phyloP scores from a whole-genome alignment of 106 monocot species.

The Dendrobium huoshanense region DNA sequence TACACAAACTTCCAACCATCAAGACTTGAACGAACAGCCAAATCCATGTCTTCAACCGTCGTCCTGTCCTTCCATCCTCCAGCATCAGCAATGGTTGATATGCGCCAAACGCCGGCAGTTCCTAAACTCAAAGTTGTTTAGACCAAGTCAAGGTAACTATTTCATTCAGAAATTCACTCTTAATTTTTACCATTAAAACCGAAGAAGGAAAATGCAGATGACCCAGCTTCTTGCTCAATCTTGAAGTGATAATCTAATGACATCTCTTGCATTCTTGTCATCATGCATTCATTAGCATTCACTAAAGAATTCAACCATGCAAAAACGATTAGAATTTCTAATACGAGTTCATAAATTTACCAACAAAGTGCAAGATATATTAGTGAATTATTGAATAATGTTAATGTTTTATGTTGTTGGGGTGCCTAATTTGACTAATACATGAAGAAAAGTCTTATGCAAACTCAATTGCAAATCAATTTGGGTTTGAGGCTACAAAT shows the following conservation, averaged over 20 bases:
- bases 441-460: too few relatives aligned
- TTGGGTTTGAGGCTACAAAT: too few relatives aligned
- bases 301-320: slow-evolving; percentile 7
- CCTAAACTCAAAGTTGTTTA: slow-evolving; percentile 3
- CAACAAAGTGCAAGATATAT: too few relatives aligned
- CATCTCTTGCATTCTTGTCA: slow-evolving; percentile 39
- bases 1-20: slow-evolving; percentile 29
- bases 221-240: slow-evolving; percentile 33
- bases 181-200: slow-evolving; percentile 29
- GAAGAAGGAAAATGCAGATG: slow-evolving; percentile 27
- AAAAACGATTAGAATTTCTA: background rate
- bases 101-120: slow-evolving; percentile 31
- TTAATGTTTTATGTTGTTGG: too few relatives aligned
- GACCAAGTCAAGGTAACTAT: background rate
- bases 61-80: slow-evolving; percentile 36
- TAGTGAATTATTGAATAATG: too few relatives aligned
- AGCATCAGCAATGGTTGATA: slow-evolving; percentile 24
- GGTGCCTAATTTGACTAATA: too few relatives aligned
- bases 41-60: slow-evolving; percentile 31
- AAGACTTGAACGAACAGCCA: slow-evolving; percentile 26
- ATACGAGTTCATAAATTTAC: too few relatives aligned
- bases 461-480: too few relatives aligned
- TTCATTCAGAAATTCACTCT: background rate
- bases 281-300: slow-evolving; percentile 25
- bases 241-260: slow-evolving; percentile 36